Evolutionary conservation across 768 basidiomycete species (phyloP).

Genomic region (Antrodiella citrinella): DNA sequence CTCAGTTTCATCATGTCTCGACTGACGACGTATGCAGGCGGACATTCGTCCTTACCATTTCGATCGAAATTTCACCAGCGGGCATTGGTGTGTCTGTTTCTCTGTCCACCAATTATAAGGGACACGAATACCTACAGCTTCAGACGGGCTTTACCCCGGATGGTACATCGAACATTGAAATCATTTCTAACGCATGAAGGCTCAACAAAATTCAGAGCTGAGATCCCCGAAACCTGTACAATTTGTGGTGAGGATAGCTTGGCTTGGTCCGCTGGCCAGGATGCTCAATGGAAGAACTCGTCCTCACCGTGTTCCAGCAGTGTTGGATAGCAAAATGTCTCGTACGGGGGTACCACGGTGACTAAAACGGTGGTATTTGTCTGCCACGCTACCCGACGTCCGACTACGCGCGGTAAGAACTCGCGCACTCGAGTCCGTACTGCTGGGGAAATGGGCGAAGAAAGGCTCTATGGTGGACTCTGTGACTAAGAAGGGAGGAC

Average conservation of each 20-base stretch:
- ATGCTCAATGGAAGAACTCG: constrained; percentile 47
- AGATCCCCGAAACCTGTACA: constrained; percentile 82
- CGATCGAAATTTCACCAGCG: no score
- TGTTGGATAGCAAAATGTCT: constrained; percentile 85
- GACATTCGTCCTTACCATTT: no score
- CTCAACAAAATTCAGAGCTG: constrained; percentile 55
- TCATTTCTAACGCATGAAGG: not conserved
- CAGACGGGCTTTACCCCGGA: constrained; percentile 63
- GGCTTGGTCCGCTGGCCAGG: constrained; percentile 36
- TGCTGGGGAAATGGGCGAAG: constrained; percentile 50
- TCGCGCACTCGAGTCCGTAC: constrained; percentile 33
- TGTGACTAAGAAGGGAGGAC: constrained; percentile 27
- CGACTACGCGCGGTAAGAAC: constrained; percentile 45
- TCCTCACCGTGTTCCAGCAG: constrained; percentile 75
- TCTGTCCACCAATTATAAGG: constrained; percentile 28
- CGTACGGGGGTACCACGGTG: constrained; percentile 91
- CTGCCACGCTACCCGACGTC: constrained; percentile 77
- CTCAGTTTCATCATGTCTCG: no score
- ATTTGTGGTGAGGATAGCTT: constrained; percentile 76
- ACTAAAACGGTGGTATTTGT: constrained; percentile 94
- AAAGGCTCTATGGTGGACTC: constrained; percentile 20
- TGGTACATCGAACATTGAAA: constrained; percentile 39
- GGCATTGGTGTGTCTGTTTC: no score
- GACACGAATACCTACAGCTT: constrained; percentile 38
- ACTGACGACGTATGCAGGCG: no score